phyloP scores from a whole-genome alignment of 305 asterid species.

The Solanum chacoense region DNA sequence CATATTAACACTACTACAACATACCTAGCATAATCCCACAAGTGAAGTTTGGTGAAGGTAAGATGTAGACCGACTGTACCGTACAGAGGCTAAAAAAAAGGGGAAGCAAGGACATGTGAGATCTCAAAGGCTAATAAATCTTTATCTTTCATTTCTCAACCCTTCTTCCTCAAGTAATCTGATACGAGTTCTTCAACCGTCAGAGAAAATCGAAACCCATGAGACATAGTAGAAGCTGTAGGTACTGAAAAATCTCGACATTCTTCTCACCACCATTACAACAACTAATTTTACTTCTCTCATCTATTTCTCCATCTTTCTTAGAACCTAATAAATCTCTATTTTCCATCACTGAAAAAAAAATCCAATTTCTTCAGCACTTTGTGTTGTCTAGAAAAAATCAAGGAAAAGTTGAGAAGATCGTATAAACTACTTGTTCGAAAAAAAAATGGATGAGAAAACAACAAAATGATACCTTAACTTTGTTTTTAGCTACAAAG shows the following conservation, averaged over 20 bases:
- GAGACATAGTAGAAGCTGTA: slow-evolving; percentile 55
- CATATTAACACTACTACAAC: neutral
- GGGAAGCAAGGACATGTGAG: neutral
- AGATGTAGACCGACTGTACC: neutral
- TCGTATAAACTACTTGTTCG: neutral
- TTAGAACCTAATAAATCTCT: neutral
- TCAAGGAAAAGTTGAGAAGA: neutral
- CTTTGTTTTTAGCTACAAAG: neutral
- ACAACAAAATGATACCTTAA: neutral
- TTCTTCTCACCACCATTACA: neutral
- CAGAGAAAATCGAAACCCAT: slow-evolving; percentile 72
- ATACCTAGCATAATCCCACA: neutral
- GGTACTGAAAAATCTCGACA: slow-evolving; percentile 45
- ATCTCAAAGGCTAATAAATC: neutral
- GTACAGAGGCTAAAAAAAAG: neutral
- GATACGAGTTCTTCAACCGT: slow-evolving; percentile 68
- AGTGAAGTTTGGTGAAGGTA: neutral
- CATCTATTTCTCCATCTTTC: neutral
- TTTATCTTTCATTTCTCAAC: slow-evolving; percentile 34
- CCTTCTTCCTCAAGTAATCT: slow-evolving; percentile 55
- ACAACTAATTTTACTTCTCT: neutral
- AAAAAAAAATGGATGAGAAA: neutral
- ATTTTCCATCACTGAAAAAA: neutral
- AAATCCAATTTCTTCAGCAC: neutral
- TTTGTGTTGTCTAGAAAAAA: neutral